A percentile compares a stretch with the other conserved stretches of the same genome.
Conservation (phyloP, 2,329 filamentous ascomycete species). For the Pyricularia sp. region DNA sequence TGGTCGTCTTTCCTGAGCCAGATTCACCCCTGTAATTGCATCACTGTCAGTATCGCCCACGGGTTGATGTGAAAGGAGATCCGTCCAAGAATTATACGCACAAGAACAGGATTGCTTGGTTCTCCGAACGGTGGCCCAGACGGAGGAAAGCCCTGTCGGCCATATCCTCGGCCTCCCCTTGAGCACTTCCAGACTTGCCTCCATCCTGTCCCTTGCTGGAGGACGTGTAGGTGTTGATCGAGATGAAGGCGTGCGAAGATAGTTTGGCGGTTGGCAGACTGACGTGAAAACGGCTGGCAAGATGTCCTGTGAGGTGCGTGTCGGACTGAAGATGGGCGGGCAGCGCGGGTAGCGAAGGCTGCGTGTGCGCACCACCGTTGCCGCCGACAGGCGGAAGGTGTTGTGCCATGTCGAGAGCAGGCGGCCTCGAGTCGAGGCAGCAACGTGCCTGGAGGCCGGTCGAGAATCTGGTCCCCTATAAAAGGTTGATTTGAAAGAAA, state of each 20-base stretch:
- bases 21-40: slow-evolving; percentile 68
- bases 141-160: slow-evolving; percentile 79
- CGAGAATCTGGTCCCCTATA: background rate
- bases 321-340: slow-evolving; percentile 66
- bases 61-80: background rate
- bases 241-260: slow-evolving; percentile 84
- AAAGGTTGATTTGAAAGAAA: background rate
- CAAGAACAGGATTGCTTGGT: slow-evolving; percentile 89
- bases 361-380: slow-evolving; percentile 58
- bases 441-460: slow-evolving; percentile 2
- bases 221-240: slow-evolving; percentile 89
- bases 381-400: slow-evolving; percentile 41
- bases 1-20: slow-evolving; percentile 89
- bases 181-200: slow-evolving; percentile 81
- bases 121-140: slow-evolving; percentile 80
- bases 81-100: slow-evolving; percentile 39
- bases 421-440: background rate
- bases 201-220: slow-evolving; percentile 85
- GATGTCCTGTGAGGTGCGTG: slow-evolving; percentile 67
- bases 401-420: slow-evolving; percentile 47
- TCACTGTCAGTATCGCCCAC: slow-evolving; percentile 18
- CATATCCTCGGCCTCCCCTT: slow-evolving; percentile 86
- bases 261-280: slow-evolving; percentile 79
- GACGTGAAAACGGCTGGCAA: slow-evolving; percentile 86
- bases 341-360: slow-evolving; percentile 79